Percentiles rank a stretch among this genome's conserved stretches.
These are phyloP conservation scores for Mrakia hoshinonis DNA, from an alignment of 768 basidiomycete species.

Conservation along the genomic window DNA sequence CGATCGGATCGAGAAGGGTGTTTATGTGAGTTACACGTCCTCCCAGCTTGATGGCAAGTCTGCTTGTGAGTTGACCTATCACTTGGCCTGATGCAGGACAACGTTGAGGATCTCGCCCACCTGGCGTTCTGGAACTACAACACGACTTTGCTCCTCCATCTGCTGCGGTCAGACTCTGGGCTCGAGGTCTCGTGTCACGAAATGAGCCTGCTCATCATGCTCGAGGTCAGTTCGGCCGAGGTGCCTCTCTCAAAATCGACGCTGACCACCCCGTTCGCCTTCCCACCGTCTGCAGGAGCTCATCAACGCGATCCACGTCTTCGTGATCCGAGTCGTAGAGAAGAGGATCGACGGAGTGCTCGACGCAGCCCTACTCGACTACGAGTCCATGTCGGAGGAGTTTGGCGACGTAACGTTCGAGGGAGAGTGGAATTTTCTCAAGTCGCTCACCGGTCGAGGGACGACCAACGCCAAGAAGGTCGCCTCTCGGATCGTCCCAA, in stretches of 20 bases:
- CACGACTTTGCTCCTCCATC: slow-evolving; percentile 76
- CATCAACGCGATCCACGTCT: slow-evolving; percentile 90
- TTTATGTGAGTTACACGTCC: slow-evolving; percentile 89
- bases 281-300: slow-evolving; percentile 55
- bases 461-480: slow-evolving; percentile 37
- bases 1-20: slow-evolving; percentile 80
- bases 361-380: slow-evolving; percentile 72
- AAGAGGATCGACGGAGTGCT: slow-evolving; percentile 76
- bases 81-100: slow-evolving; percentile 53
- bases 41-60: background rate
- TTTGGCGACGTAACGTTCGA: slow-evolving; percentile 83
- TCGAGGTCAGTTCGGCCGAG: slow-evolving; percentile 38
- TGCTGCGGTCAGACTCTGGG: slow-evolving; percentile 48
- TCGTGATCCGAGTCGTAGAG: slow-evolving; percentile 88
- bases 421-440: slow-evolving; percentile 68
- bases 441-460: slow-evolving; percentile 39
- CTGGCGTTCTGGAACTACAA: slow-evolving; percentile 95
- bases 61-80: background rate
- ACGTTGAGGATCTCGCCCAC: slow-evolving; percentile 73
- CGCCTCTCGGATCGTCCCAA: slow-evolving; percentile 18
- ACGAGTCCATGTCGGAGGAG: slow-evolving; percentile 61
- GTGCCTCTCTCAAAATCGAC: background rate
- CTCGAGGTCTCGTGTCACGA: slow-evolving; percentile 66
- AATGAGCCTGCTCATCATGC: slow-evolving; percentile 70
- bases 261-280: background rate